Evolutionary conservation across 805 yeast species (phyloP).

Genomic region (Saccharomyces eubayanus): DNA sequence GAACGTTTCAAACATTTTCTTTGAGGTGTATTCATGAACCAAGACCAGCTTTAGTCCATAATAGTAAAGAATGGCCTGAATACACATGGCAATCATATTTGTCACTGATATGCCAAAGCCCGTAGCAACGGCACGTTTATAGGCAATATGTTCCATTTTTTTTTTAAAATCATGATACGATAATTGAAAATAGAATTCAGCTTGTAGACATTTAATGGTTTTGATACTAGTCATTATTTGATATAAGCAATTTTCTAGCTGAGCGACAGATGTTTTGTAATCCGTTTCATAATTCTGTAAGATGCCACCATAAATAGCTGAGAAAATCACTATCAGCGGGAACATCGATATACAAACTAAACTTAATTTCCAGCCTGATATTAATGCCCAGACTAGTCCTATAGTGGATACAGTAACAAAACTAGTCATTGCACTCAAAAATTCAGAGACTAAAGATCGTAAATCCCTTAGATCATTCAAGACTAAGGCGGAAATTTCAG

Average conservation of each 20-base stretch:
- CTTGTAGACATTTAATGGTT: slow-evolving; percentile 52
- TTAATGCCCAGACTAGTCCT: slow-evolving; percentile 73
- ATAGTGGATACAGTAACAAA: slow-evolving; percentile 45
- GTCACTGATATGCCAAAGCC: slow-evolving; percentile 63
- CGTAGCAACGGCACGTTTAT: slow-evolving; percentile 45
- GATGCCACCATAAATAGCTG: slow-evolving; percentile 44
- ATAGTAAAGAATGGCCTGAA: slow-evolving; percentile 67
- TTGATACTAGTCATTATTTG: slow-evolving; percentile 53
- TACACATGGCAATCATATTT: slow-evolving; percentile 44
- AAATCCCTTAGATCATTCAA: slow-evolving; percentile 79
- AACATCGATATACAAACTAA: slow-evolving; percentile 72
- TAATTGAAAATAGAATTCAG: slow-evolving; percentile 40
- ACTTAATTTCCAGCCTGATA: slow-evolving; percentile 78
- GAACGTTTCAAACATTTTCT: slow-evolving; percentile 59
- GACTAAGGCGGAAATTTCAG: slow-evolving; percentile 55
- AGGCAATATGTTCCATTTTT: slow-evolving; percentile 35
- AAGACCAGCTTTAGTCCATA: slow-evolving; percentile 74
- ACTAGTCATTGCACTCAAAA: slow-evolving; percentile 46
- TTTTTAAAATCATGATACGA: slow-evolving; percentile 31
- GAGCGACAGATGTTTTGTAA: slow-evolving; percentile 50
- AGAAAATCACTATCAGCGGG: slow-evolving; percentile 49
- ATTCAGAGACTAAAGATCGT: slow-evolving; percentile 54
- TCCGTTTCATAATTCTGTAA: slow-evolving; percentile 48
- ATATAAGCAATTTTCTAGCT: slow-evolving; percentile 41
- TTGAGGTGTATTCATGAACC: slow-evolving; percentile 42